A percentile compares a stretch with the other conserved stretches of the same genome.
Conservation (phyloP, 768 basidiomycete species). For the Leccinellum albellum region DNA sequence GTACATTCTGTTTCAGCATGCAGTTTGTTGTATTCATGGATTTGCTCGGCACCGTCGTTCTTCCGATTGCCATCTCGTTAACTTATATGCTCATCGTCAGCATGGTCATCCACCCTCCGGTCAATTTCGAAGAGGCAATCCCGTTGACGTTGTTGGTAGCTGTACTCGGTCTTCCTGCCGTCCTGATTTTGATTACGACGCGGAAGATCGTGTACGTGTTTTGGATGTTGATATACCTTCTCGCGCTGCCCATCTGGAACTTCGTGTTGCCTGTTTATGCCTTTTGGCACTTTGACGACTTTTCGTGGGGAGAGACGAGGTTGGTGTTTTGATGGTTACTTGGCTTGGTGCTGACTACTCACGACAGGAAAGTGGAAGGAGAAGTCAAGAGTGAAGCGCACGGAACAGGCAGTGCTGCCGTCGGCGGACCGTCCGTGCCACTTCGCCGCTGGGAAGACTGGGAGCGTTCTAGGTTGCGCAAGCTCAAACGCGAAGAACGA, state of each 20-base stretch:
- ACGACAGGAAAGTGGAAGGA: slow-evolving; percentile 85
- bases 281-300: slow-evolving; percentile 99
- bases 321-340: slow-evolving; percentile 31
- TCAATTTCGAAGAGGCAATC: slow-evolving; percentile 86
- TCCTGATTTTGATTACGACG: slow-evolving; percentile 92
- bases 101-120: slow-evolving; percentile 77
- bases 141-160: slow-evolving; percentile 85
- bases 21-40: slow-evolving; percentile 99
- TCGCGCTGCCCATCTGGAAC: slow-evolving; percentile 95
- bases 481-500: slow-evolving; percentile 82
- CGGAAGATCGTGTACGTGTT: slow-evolving; percentile 93
- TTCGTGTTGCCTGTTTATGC: slow-evolving; percentile 91
- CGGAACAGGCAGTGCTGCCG: slow-evolving; percentile 54
- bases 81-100: slow-evolving; percentile 86
- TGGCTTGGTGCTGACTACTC: slow-evolving; percentile 9
- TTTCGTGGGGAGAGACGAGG: slow-evolving; percentile 99
- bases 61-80: slow-evolving; percentile 89
- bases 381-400: slow-evolving; percentile 81
- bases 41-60: slow-evolving; percentile 83
- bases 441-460: slow-evolving; percentile 99
- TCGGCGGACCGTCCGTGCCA: slow-evolving; percentile 65
- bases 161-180: slow-evolving; percentile 88
- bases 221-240: slow-evolving; percentile 96
- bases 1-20: slow-evolving; percentile 99
- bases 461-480: slow-evolving; percentile 93